phyloP scores from a whole-genome alignment of 202 grass and related monocot genomes.

The Cymbopogon flexuosus region DNA sequence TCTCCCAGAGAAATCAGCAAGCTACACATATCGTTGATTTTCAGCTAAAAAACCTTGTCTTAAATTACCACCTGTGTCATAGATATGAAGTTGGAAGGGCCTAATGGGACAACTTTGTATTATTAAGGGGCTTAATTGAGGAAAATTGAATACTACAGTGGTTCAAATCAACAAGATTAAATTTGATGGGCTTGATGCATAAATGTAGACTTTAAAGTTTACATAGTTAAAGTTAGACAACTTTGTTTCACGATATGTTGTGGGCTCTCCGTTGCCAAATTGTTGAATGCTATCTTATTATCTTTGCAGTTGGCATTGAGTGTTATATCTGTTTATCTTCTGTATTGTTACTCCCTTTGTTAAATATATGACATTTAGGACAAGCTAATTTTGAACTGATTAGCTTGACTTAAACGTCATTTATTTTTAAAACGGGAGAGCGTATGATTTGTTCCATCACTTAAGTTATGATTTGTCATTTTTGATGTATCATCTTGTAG shows the following conservation, averaged over 20 bases:
- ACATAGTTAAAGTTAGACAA: neutral
- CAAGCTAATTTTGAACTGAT: neutral
- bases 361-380: neutral
- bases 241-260: neutral
- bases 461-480: slow-evolving; percentile 11
- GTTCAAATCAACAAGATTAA: neutral
- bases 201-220: neutral
- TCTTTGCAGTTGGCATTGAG: neutral
- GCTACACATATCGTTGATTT: neutral
- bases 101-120: neutral
- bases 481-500: slow-evolving; percentile 35
- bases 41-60: neutral
- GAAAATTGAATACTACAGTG: neutral
- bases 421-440: neutral
- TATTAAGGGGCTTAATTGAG: neutral
- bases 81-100: neutral
- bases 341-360: neutral
- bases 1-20: neutral
- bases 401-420: neutral
- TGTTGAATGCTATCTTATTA: neutral
- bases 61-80: neutral
- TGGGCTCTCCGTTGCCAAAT: neutral
- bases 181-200: neutral
- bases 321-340: neutral
- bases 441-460: neutral